Percentiles rank a stretch among this genome's conserved stretches.
These are phyloP conservation scores for Plasmodium knowlesi DNA, from an alignment of 169 alveolate genomes.

Conservation along the genomic window DNA sequence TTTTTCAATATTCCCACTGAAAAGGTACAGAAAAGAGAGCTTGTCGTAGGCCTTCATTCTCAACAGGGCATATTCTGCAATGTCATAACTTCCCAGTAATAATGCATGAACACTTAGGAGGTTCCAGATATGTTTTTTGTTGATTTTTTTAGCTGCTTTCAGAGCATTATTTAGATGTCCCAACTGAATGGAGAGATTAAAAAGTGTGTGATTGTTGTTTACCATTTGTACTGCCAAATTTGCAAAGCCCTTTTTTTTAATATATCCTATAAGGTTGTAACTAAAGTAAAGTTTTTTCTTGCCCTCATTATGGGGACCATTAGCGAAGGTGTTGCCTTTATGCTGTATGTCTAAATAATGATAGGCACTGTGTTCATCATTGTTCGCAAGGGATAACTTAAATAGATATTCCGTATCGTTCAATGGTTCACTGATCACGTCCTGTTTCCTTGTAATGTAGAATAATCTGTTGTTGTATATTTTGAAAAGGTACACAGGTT, in stretches of 20 bases:
- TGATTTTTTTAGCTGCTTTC: conserved; percentile 80
- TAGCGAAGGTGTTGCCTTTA: not conserved
- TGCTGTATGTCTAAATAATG: conserved; percentile 21
- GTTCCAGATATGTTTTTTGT: conserved; percentile 80
- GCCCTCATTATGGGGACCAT: conserved; percentile 34
- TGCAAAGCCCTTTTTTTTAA: conserved; percentile 79
- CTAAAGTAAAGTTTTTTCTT: conserved; percentile 76
- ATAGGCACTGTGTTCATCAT: conserved; percentile 40
- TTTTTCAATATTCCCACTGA: conserved; percentile 87
- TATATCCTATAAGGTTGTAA: conserved; percentile 78
- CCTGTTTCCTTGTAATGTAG: conserved; percentile 40
- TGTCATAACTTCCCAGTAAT: conserved; percentile 87
- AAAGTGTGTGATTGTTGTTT: conserved; percentile 78
- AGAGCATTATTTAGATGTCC: conserved; percentile 80
- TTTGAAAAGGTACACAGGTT: conserved; percentile 63
- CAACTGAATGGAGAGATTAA: conserved; percentile 77
- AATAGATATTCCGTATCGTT: conserved; percentile 58
- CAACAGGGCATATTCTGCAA: conserved; percentile 91
- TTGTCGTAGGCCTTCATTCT: conserved; percentile 89
- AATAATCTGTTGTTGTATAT: conserved; percentile 29
- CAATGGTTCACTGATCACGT: not conserved
- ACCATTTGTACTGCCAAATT: conserved; percentile 80
- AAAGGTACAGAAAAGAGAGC: conserved; percentile 88
- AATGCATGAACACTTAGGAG: conserved; percentile 80
- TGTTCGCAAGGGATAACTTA: conserved; percentile 37